Conservation (phyloP, 2,329 filamentous ascomycete species). For the Proliferodiscus dingleyae region DNA sequence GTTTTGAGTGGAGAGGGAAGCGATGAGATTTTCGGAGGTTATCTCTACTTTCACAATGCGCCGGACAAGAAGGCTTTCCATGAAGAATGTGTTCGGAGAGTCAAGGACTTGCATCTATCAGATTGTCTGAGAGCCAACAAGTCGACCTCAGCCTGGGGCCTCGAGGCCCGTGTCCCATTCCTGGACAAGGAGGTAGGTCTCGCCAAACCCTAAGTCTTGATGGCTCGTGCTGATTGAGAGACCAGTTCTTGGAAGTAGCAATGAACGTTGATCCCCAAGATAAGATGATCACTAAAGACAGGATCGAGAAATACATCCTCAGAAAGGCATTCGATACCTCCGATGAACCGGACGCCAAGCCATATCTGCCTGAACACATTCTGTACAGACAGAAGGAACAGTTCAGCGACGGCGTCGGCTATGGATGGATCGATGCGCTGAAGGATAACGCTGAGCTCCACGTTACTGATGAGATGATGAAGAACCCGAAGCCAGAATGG, state of each 20-base stretch:
- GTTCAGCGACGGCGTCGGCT: constrained; percentile 97
- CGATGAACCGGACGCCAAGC: constrained; percentile 71
- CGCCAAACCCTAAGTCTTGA: constrained; percentile 1
- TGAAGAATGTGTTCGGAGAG: constrained; percentile 85
- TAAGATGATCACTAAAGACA: constrained; percentile 76
- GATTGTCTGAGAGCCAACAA: constrained; percentile 99
- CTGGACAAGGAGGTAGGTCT: constrained; percentile 74
- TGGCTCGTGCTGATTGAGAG: constrained; percentile 15
- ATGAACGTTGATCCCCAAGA: constrained; percentile 95
- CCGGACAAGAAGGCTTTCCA: constrained; percentile 92
- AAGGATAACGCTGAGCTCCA: constrained; percentile 90
- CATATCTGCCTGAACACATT: constrained; percentile 94
- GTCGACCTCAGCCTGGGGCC: constrained; percentile 95
- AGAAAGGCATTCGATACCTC: constrained; percentile 95
- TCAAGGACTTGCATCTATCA: constrained; percentile 95
- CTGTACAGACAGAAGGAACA: constrained; percentile 99
- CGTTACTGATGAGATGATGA: constrained; percentile 96
- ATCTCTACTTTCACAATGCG: constrained; percentile 96
- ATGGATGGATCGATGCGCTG: constrained; percentile 96
- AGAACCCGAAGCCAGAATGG: constrained; percentile 97
- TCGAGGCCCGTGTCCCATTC: constrained; percentile 97
- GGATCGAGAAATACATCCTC: constrained; percentile 95
- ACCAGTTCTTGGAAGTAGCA: constrained; percentile 76
- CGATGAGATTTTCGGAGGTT: constrained; percentile 97
- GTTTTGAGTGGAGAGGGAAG: constrained; percentile 94